Evolutionary conservation across 345 rosid species (phyloP).

Genomic region (Citrus unshiu): DNA sequence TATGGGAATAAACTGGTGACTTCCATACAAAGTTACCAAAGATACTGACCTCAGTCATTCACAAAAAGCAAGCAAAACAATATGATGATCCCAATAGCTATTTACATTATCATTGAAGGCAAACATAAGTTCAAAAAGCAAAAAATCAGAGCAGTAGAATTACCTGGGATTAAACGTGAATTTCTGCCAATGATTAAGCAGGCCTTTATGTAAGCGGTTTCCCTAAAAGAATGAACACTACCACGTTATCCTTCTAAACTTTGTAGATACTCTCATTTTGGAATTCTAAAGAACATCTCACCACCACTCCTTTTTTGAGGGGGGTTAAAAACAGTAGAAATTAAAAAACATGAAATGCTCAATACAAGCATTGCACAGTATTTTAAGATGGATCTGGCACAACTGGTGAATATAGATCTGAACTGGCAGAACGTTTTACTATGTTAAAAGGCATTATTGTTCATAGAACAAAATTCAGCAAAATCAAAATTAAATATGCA

Average conservation of each 20-base stretch:
- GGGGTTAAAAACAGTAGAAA: neutral
- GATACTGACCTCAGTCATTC: neutral
- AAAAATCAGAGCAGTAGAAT: constrained; percentile 8
- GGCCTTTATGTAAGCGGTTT: constrained; percentile 75
- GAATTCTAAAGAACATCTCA: neutral
- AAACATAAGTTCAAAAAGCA: neutral
- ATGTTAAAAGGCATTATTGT: neutral
- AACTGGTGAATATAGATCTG: neutral
- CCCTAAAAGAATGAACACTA: constrained; percentile 47
- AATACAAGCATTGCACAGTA: neutral
- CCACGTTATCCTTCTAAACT: neutral
- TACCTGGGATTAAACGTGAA: constrained; percentile 97
- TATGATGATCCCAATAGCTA: neutral
- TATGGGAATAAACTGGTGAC: neutral
- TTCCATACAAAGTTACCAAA: neutral
- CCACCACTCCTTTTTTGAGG: neutral
- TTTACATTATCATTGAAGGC: neutral
- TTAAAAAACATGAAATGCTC: neutral
- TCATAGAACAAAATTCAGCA: neutral
- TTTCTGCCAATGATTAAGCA: constrained; percentile 94
- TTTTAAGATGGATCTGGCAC: neutral
- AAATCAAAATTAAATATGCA: neutral
- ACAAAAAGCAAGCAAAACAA: neutral
- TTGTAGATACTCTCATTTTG: neutral
- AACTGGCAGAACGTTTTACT: neutral